Evolutionary conservation across 306 rosid species (phyloP).

Genomic region (Geum urbanum): DNA sequence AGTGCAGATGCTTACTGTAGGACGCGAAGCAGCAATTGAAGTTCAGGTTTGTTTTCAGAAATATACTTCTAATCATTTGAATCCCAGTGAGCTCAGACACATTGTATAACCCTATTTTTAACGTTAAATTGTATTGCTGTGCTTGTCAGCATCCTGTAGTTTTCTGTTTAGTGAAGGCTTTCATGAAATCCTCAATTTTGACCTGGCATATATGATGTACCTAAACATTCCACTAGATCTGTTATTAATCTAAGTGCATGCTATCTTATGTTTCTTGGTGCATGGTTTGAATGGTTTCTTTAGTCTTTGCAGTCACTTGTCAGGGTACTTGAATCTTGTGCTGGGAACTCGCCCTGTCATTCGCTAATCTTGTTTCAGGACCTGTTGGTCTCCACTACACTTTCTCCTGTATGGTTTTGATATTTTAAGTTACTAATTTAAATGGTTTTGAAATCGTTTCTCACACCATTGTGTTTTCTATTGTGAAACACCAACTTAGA

Average conservation of each 20-base stretch:
- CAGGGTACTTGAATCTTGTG: conserved; percentile 69
- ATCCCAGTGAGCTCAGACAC: background rate
- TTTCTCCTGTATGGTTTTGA: conserved; percentile 79
- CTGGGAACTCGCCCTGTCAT: conserved; percentile 72
- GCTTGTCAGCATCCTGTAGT: background rate
- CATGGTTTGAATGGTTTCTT: conserved; percentile 21
- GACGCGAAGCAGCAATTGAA: conserved; percentile 94
- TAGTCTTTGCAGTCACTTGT: conserved; percentile 83
- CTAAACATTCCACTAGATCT: background rate
- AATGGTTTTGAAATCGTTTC: background rate
- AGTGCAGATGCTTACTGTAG: conserved; percentile 84
- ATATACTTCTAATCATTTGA: conserved; percentile 2
- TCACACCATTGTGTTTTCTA: background rate
- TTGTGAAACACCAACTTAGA: background rate
- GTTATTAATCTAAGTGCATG: background rate
- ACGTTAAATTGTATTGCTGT: background rate
- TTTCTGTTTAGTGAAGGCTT: background rate
- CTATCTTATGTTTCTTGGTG: background rate
- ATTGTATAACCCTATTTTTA: background rate
- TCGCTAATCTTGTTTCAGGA: conserved; percentile 87
- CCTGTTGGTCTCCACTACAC: conserved; percentile 88
- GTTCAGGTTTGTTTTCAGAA: conserved; percentile 71
- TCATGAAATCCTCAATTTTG: background rate
- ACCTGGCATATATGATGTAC: background rate
- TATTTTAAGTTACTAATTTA: conserved; percentile 25